A percentile compares a stretch with the other conserved stretches of the same genome.
These are phyloP conservation scores for Vanrija humicola DNA, from an alignment of 1,284 basidiomycete genomes.

Conservation along the genomic window DNA sequence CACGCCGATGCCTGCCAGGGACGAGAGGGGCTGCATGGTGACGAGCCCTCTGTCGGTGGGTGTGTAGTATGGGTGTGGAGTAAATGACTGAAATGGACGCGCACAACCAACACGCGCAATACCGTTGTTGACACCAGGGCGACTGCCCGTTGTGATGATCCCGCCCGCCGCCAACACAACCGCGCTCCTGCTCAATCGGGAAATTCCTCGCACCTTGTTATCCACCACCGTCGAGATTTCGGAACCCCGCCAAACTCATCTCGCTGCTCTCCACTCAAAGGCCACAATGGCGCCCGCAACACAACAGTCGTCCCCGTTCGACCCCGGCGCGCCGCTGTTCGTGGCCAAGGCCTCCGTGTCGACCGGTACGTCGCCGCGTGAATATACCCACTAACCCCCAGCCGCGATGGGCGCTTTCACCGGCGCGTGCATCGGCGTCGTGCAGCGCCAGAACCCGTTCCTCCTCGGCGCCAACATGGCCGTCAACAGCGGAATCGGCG, in stretches of 20 bases:
- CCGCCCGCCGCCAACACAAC: no score
- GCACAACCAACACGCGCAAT: no score
- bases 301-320: constrained; percentile 1
- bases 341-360: constrained; percentile 11
- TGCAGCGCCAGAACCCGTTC: constrained; percentile 31
- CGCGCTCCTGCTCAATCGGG: no score
- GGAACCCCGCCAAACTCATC: no score
- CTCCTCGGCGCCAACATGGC: constrained; percentile 33
- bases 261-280: background rate
- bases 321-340: constrained; percentile 15
- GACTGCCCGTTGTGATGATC: no score
- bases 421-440: constrained; percentile 34
- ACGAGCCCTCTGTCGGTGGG: background rate
- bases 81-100: no score
- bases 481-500: constrained; percentile 34
- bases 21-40: constrained; percentile 33
- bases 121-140: constrained; percentile 3
- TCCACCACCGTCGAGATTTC: no score
- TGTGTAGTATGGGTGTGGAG: no score
- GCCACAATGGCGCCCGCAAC: background rate
- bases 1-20: constrained; percentile 27
- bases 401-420: constrained; percentile 29
- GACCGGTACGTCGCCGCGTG: constrained; percentile 1
- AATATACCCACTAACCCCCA: background rate
- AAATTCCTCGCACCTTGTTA: no score